phyloP scores from a whole-genome alignment of 176 grass and related monocot genomes.

The Poa annua region DNA sequence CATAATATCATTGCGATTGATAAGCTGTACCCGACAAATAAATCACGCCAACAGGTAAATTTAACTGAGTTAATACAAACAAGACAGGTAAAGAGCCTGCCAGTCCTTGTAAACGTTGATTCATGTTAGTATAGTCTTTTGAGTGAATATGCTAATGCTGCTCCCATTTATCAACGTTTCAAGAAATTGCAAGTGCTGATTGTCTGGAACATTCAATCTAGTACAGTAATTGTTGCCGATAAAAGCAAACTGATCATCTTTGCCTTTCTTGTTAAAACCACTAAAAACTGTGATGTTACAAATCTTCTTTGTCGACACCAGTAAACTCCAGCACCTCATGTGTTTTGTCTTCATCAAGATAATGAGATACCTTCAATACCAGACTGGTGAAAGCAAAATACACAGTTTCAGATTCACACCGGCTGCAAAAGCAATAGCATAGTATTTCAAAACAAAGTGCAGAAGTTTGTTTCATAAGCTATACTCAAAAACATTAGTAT shows the following conservation, averaged over 20 bases:
- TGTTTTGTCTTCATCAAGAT: neutral
- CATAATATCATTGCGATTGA: neutral
- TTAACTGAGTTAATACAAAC: neutral
- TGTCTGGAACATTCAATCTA: neutral
- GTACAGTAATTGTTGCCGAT: neutral
- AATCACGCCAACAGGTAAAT: neutral
- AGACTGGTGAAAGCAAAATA: slow-evolving; percentile 11
- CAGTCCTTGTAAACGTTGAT: neutral
- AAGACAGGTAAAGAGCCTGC: neutral
- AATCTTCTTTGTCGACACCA: neutral
- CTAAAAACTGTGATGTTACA: neutral
- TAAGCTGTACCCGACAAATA: neutral
- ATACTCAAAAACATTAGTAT: neutral
- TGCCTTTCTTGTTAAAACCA: neutral
- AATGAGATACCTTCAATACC: neutral
- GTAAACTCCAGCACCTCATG: neutral
- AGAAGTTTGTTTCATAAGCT: neutral
- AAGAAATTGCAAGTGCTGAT: neutral
- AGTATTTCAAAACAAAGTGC: neutral
- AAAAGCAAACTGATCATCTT: neutral
- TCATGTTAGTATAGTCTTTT: neutral
- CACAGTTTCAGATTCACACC: slow-evolving; percentile 12
- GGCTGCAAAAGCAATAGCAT: neutral
- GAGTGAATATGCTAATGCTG: neutral
- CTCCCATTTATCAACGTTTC: neutral